Percentiles rank a stretch among this genome's conserved stretches.
These are phyloP conservation scores for Aspergillus haitiensis DNA, from an alignment of 495 filamentous ascomycete genomes.

Conservation along the genomic window DNA sequence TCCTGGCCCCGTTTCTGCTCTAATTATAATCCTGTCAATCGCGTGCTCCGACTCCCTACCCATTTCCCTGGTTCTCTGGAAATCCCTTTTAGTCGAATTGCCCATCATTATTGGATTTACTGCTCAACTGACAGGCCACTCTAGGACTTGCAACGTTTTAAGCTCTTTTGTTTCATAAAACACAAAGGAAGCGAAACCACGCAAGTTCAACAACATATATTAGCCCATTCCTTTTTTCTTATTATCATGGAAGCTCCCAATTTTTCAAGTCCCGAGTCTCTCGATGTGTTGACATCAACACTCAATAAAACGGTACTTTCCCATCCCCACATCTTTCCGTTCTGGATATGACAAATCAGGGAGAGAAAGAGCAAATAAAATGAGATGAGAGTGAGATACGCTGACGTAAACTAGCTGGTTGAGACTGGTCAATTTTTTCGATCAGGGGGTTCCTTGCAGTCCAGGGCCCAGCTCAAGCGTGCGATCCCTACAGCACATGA, in stretches of 20 bases:
- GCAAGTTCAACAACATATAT: neutral
- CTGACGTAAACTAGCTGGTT: slow-evolving; percentile 43
- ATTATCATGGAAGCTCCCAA: slow-evolving; percentile 34
- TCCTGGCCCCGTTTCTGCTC: neutral
- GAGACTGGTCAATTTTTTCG: slow-evolving; percentile 52
- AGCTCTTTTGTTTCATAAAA: too few relatives aligned
- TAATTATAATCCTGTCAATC: slow-evolving; percentile 15
- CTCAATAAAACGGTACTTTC: slow-evolving; percentile 47
- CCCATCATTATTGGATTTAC: neutral
- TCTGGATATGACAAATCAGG: slow-evolving; percentile 6
- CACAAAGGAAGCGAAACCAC: too few relatives aligned
- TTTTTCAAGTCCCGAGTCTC: slow-evolving; percentile 42
- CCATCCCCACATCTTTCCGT: neutral
- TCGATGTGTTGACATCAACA: slow-evolving; percentile 43
- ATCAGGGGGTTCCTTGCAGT: slow-evolving; percentile 37
- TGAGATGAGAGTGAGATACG: neutral
- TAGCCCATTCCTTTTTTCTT: neutral
- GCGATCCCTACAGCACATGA: slow-evolving; percentile 47
- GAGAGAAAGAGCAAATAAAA: neutral
- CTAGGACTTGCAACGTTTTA: too few relatives aligned
- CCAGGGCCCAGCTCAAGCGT: slow-evolving; percentile 41
- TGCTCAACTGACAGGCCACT: too few relatives aligned
- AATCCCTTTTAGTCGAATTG: neutral
- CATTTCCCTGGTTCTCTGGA: neutral
- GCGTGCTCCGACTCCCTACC: neutral